Conservation (phyloP, 768 basidiomycete genomes). For the Nidularia sp. region DNA sequence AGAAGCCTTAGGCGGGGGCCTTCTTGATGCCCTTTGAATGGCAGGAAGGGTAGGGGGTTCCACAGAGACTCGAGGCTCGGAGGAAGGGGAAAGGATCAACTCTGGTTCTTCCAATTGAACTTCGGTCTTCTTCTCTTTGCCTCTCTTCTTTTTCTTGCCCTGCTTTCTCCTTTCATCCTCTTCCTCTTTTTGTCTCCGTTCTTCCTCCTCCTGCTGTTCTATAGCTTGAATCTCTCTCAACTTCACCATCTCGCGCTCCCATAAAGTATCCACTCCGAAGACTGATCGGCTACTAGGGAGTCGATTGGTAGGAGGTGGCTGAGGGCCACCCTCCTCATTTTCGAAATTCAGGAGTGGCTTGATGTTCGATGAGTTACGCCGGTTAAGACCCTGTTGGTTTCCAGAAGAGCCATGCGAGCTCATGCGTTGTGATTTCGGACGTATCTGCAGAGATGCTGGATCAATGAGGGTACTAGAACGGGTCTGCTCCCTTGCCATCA, state of each 20-base stretch:
- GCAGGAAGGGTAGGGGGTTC: conserved; percentile 43
- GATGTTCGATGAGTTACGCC: conserved; percentile 47
- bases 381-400: conserved; percentile 27
- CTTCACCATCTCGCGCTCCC: conserved; percentile 86
- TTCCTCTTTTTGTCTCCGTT: conserved; percentile 39
- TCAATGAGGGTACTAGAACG: conserved; percentile 73
- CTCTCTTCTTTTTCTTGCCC: conserved; percentile 48
- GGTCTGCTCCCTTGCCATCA: conserved; percentile 76
- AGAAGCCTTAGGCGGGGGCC: conserved; percentile 30
- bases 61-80: conserved; percentile 25
- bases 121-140: conserved; percentile 28
- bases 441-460: conserved; percentile 49
- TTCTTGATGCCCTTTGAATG: conserved; percentile 32
- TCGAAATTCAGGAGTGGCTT: conserved; percentile 69
- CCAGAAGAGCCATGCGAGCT: conserved; percentile 39
- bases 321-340: conserved; percentile 35
- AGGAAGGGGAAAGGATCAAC: conserved; percentile 6
- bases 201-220: conserved; percentile 59
- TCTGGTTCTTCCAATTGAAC: conserved; percentile 11
- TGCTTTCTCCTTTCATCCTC: conserved; percentile 39
- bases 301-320: conserved; percentile 16
- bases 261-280: conserved; percentile 90
- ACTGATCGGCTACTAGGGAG: conserved; percentile 64
- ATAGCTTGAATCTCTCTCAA: conserved; percentile 70
- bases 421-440: conserved; percentile 42